Conservation (phyloP, 768 basidiomycete genomes). For the Pleurotus salmoneostramineus region DNA sequence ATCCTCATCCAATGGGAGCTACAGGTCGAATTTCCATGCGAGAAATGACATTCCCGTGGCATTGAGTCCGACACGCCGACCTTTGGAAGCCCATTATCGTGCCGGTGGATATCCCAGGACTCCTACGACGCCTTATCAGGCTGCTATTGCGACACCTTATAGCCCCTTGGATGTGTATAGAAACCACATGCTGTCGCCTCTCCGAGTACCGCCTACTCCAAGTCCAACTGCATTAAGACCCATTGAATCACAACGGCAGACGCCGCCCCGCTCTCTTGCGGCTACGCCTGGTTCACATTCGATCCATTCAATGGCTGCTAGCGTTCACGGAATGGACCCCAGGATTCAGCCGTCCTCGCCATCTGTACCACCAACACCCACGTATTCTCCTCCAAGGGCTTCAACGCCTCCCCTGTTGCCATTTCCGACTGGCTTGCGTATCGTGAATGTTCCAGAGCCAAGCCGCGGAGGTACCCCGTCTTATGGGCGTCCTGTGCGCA, state of each 20-base stretch:
- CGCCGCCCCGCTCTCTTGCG: constrained; percentile 1
- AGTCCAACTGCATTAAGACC: not conserved
- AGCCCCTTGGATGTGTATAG: not conserved
- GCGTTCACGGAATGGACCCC: constrained; percentile 7
- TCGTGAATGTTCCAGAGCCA: not conserved
- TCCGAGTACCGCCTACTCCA: not conserved
- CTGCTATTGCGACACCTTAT: not conserved
- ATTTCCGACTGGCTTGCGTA: not conserved
- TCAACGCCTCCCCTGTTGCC: constrained; percentile 17
- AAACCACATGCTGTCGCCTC: not conserved
- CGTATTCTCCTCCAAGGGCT: constrained; percentile 13
- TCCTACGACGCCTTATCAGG: not conserved
- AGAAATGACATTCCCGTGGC: not conserved
- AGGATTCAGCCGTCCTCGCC: constrained; percentile 14
- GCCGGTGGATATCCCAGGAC: not conserved
- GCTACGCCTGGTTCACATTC: constrained; percentile 12
- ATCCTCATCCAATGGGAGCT: constrained; percentile 1
- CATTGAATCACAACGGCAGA: not conserved
- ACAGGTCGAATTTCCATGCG: not conserved
- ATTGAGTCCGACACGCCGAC: not conserved
- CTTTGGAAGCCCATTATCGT: constrained; percentile 3
- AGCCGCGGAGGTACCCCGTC: no score
- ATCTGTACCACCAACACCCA: constrained; percentile 17
- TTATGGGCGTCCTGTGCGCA: no score
- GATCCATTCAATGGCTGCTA: constrained; percentile 13